Base-by-base conservation (phyloP, 139 green algal genomes). In the Ostreobium quekettii region DNA sequence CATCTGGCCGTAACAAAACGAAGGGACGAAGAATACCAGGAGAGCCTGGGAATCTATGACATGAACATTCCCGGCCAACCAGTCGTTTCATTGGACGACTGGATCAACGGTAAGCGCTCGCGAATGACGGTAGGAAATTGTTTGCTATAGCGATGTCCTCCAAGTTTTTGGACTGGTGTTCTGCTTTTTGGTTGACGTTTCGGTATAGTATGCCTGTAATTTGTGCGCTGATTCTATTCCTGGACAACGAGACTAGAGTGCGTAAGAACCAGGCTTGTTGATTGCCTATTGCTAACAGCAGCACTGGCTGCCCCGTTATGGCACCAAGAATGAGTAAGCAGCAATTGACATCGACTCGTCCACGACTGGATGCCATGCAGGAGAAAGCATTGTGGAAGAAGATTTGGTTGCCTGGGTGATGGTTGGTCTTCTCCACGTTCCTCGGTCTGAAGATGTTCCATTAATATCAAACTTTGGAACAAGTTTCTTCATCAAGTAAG, bases 321-420 rank as follows among this genome's bases (percentile, higher is more conserved):
- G n/a, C n/a, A n/a, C n/a, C n/a, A n/a, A n/a, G n/a, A n/a, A n/a
- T n/a, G n/a, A n/a, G n/a, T n/a, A n/a, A n/a, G n/a, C n/a, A n/a
- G n/a, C n/a, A n/a, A n/a, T n/a, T n/a, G n/a, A n/a, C n/a, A n/a
- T n/a, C n/a, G n/a, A n/a, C n/a, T n/a, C n/a, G n/a, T n/a, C n/a
- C n/a, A n/a, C n/a, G n/a, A n/a, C n/a, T 36, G 24, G 59, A 72
- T 57, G 60, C 39, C 48, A 33, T 56, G 47, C 60, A 76, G 70
- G 60, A 48, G 68, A 79, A 35, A 71, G 48, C 38, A 74, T 75
- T 49, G 36, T 53, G 1, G 33, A 60, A 29, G 24, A 64, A 29
- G 74, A 79, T 35, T 72, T 79, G 24, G 68, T 79, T 2, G 63
- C 31, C 1, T 79, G 68, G 68, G 74, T 79, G 0, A 75, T 68